Conservation (phyloP, 2,329 filamentous ascomycete genomes). For the Neurospora crassa region DNA sequence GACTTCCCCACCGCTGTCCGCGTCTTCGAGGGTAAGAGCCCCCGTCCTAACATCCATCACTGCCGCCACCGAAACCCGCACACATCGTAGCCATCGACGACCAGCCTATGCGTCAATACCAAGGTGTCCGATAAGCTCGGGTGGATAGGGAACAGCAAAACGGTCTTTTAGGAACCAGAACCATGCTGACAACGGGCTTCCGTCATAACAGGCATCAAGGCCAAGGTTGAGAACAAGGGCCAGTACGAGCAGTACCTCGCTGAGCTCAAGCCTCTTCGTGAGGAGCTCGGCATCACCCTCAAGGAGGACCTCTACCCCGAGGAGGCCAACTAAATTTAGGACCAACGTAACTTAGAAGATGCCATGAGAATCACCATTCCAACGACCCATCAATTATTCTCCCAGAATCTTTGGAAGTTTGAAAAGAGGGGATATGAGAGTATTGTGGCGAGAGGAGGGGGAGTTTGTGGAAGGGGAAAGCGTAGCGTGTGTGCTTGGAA, state of each 20-base stretch:
- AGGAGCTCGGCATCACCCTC: constrained; percentile 84
- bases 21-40: constrained; percentile 83
- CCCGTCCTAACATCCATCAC: constrained; percentile 2
- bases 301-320: constrained; percentile 90
- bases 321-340: constrained; percentile 18
- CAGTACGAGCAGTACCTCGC: constrained; percentile 96
- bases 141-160: background rate
- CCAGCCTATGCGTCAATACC: constrained; percentile 8
- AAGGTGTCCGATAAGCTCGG: background rate
- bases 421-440: background rate
- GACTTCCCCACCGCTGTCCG: constrained; percentile 97
- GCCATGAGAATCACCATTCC: background rate
- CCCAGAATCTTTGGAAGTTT: background rate
- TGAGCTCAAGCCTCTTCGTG: constrained; percentile 83
- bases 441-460: background rate
- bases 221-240: constrained; percentile 96
- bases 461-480: background rate
- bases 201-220: constrained; percentile 73
- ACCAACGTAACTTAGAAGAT: background rate
- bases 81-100: background rate
- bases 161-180: background rate
- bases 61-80: constrained; percentile 10
- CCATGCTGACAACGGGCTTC: constrained; percentile 1
- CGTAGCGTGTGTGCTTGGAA: background rate
- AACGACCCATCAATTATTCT: background rate